Evolutionary conservation across 176 grass and related monocot genomes (phyloP).

Genomic region (Rhynchospora breviuscula): DNA sequence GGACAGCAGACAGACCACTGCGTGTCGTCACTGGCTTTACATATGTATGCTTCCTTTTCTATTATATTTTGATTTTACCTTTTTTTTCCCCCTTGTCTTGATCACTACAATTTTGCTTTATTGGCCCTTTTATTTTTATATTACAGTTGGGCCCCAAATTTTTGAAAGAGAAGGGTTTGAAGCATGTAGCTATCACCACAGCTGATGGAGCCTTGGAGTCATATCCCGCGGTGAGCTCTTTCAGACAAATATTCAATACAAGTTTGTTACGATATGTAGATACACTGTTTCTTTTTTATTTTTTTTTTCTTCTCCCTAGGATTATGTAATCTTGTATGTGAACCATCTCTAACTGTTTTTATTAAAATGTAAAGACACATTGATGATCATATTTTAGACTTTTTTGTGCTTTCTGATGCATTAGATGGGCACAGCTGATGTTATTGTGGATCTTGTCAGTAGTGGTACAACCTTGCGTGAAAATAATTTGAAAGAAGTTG

Average conservation of each 20-base stretch:
- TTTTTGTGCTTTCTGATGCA: slow-evolving; percentile 12
- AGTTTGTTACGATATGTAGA: slow-evolving; percentile 9
- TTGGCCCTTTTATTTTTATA: slow-evolving; percentile 28
- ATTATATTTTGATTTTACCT: slow-evolving; percentile 14
- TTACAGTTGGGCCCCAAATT: slow-evolving; percentile 71
- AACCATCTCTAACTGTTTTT: neutral
- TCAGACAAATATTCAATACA: neutral
- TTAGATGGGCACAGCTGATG: slow-evolving; percentile 97
- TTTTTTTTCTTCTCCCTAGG: neutral
- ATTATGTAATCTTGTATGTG: neutral
- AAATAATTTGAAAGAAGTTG: slow-evolving; percentile 96
- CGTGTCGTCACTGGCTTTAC: slow-evolving; percentile 87
- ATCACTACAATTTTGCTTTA: slow-evolving; percentile 20
- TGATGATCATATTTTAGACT: neutral
- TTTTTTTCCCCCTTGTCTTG: neutral
- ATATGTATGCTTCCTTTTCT: slow-evolving; percentile 48
- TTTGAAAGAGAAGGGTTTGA: slow-evolving; percentile 65
- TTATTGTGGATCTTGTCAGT: slow-evolving; percentile 95
- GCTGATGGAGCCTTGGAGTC: slow-evolving; percentile 92
- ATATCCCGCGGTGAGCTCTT: slow-evolving; percentile 76
- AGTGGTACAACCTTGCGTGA: slow-evolving; percentile 87
- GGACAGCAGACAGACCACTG: slow-evolving; percentile 74
- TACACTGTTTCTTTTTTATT: neutral
- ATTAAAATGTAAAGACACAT: neutral
- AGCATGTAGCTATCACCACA: slow-evolving; percentile 54